Evolutionary conservation across 192 early-diverging fungal species (phyloP), one percentile per base, ranked within the genome.

Genomic region (Linnemannia schmuckeri): DNA sequence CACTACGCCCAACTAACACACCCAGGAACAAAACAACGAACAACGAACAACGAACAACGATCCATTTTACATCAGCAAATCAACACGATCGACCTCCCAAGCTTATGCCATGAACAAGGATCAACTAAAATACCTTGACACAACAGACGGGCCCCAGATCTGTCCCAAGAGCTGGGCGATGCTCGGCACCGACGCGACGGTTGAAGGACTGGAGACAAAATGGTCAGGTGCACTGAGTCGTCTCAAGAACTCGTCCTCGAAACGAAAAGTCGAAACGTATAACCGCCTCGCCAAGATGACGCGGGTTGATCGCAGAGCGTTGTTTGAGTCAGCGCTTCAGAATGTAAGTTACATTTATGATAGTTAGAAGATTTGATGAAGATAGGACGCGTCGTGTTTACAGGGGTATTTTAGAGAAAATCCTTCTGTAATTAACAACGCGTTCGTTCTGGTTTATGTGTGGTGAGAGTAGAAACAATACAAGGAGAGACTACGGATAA

Each of bases 131-230:
- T 61, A 61, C 55, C 55, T 61, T 0, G 55, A 61, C 55, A 61
- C 55, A n/a, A 61, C 55, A n/a, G 55, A 61, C n/a, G 55, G 55
- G n/a, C 55, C 55, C 4, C n/a, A 61, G 55, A 61, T 61, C 55
- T 61, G 55, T n/a, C 24, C 24, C 22, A 61, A 61, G 55, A 8
- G 24, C 22, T 61, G 55, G 55, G 55, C 55, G n/a, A 61, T 61
- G 55, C n/a, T 61, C 22, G 55, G 55, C 8, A 61, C 55, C 4
- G 55, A 61, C n/a, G 1, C 55, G 9, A 61, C 55, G 24, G 55
- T 61, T 24, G 55, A n/a, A 9, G 55, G 55, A n/a, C 27, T 61
- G n/a, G 55, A 61, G 24, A n/a, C n/a, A 0, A 61, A 61, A 61
- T 61, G 55, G 55, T 61, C 55, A 27, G 24, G 24, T 5, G 55